Base-by-base conservation (phyloP, 106 monocot species). In the Hemerocallis citrina region DNA sequence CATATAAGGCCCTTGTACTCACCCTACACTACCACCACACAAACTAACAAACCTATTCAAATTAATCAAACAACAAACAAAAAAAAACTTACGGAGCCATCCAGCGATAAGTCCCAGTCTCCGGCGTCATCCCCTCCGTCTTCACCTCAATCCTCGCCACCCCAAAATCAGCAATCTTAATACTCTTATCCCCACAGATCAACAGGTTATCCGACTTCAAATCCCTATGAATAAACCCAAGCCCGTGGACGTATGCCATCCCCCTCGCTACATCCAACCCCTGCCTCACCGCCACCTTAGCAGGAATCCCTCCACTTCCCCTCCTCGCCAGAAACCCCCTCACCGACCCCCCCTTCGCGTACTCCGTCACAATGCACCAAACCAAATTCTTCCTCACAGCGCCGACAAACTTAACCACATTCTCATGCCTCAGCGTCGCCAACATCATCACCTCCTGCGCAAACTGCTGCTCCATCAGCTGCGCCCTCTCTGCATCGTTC, bases 51-150 rank as follows among this genome's bases (percentile, higher is more conserved):
- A 41, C 41, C 10, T 41, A 10, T 12, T 41, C 14, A 41, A 41
- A 16, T 12, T 41, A 0, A 41, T 41, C 10, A 4, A n/a, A n/a
- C n/a, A n/a, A n/a, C n/a, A n/a, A n/a, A n/a, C n/a, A n/a, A n/a
- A 33, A 36, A 17, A 39, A 13, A 27, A 52, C n/a, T n/a, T n/a
- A n/a, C n/a, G n/a, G n/a, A n/a, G 77, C 77, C 70, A 77, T 77
- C 77, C 71, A 77, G 17, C 71, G 77, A 23, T 77, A 71, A n/a
- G 77, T 71, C 55, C 77, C 71, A 14, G 77, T 77, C 58, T 77
- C 77, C 5, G 71, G 77, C 7, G 71, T 77, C 77, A 71, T 77
- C 38, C 77, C 77, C 23, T 77, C 77, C 6, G 71, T 59, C 59
- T 77, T 34, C 47, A 77, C 52, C 47, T 77, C 70, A 42, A 72